Evolutionary conservation across 176 grass and related monocot genomes (phyloP), one percentile per base, ranked within the genome.

Genomic region (Oryza glumipatula): DNA sequence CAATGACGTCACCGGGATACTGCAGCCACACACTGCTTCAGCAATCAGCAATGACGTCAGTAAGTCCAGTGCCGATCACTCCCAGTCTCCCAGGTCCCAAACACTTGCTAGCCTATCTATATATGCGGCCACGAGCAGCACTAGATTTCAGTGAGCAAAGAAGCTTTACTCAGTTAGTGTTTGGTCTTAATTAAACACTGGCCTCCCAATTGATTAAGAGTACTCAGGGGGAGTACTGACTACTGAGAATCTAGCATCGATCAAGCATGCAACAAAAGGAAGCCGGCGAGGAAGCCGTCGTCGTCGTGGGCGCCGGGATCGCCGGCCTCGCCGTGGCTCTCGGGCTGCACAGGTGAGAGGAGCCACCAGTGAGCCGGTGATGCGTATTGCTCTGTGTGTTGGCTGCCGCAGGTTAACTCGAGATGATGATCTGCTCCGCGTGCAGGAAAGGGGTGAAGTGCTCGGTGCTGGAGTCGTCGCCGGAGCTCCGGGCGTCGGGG

Each of bases 391-490:
- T 52, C 3, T 16, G 3, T 52, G 14, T 13, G 49, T 17, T 52
- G 49, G 4, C 1, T 15, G 47, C 47, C 3, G 47, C 47, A 49
- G 47, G 47, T n/a, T 6, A 58, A n/a, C 52, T 56, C 3, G 54
- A 58, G 17, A 1, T 58, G 17, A 58, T 58, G 16, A 32, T 32
- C 28, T 58, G 54, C 17, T 58, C 6, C 19, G 54, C 17, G 0
- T n/a, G 54, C n/a, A 95, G 95, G 83, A 82, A 86, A 82, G 91
- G 95, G 46, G 60, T 98, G 58, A 70, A 80, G 56, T 89, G 96
- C 85, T 2, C 89, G 61, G 93, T 98, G 81, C 76, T 98, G 77
- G 93, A 98, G 73, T 98, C 96, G 51, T 94, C 89, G 35, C 82
- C 82, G 72, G 26, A 52, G 46, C 72, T 98, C 26, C 86, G 93